phyloP scores from a whole-genome alignment of 768 basidiomycete genomes.

The Holtermanniella nyarrowii region DNA sequence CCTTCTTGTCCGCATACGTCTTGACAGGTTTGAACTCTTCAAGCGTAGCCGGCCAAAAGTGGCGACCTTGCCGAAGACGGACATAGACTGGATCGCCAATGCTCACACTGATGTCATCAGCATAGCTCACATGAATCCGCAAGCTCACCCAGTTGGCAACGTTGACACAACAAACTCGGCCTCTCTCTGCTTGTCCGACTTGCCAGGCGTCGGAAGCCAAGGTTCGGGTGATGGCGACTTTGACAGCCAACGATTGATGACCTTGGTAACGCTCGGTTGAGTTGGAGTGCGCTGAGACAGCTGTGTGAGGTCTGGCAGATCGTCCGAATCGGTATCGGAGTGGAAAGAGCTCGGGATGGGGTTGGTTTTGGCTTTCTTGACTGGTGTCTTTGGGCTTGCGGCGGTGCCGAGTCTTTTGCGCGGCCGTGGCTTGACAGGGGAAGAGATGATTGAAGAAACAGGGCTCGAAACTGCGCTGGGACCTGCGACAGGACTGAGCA shows the following conservation, averaged over 20 bases:
- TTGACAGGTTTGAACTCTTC: conserved; percentile 7
- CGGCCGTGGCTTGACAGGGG: no score
- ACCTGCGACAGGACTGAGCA: no score
- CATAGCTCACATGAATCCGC: not conserved
- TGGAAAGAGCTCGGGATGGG: no score
- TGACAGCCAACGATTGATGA: not conserved
- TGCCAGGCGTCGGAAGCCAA: not conserved
- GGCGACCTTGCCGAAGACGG: not conserved
- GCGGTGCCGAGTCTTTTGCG: no score
- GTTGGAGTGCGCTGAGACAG: no score
- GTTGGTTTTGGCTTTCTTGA: no score
- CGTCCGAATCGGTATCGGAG: no score
- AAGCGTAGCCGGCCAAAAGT: conserved; percentile 4
- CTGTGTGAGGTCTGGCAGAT: no score
- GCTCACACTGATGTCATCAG: not conserved
- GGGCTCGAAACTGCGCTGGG: no score
- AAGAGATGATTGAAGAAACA: no score
- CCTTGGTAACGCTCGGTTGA: no score
- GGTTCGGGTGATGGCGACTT: not conserved
- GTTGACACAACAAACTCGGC: not conserved
- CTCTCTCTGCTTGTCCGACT: not conserved
- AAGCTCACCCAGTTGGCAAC: not conserved
- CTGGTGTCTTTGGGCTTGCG: no score
- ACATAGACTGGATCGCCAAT: not conserved
- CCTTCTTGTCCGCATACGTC: not conserved